Evolutionary conservation across 2,329 filamentous ascomycete species (phyloP).

Genomic region (Xylaria polymorpha): DNA sequence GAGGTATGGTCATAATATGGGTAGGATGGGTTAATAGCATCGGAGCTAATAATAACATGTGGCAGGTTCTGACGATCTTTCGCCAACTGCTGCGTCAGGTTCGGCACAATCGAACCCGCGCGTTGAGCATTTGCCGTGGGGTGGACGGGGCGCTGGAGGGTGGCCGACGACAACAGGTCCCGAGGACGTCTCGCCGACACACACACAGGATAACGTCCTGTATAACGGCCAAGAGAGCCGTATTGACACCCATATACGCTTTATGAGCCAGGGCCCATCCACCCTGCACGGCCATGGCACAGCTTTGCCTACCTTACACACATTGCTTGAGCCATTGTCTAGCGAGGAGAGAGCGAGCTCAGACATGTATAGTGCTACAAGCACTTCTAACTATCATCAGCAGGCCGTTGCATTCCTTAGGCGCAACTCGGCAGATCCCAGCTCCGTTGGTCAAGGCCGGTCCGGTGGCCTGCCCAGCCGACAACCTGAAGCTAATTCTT

Average conservation of each 20-base stretch:
- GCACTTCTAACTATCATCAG: conserved; percentile 33
- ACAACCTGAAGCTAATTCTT: conserved; percentile 39
- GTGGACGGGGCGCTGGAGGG: conserved; percentile 51
- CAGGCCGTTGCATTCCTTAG: conserved; percentile 39
- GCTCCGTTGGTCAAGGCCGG: conserved; percentile 36
- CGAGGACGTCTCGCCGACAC: conserved; percentile 68
- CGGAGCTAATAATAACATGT: conserved; percentile 39
- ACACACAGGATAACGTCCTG: conserved; percentile 62
- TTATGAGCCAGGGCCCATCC: conserved; percentile 57
- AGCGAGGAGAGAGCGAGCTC: conserved; percentile 40
- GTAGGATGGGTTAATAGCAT: neutral
- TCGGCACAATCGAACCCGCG: conserved; percentile 76
- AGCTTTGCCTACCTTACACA: neutral
- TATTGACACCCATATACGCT: conserved; percentile 57
- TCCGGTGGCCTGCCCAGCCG: conserved; percentile 38
- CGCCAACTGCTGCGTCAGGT: conserved; percentile 69
- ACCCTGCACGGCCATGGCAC: conserved; percentile 52
- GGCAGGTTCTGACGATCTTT: conserved; percentile 54
- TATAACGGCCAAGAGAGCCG: conserved; percentile 59
- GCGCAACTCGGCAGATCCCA: conserved; percentile 47
- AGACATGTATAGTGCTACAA: conserved; percentile 36
- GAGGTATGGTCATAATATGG: conserved; percentile 57
- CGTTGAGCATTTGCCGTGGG: conserved; percentile 75
- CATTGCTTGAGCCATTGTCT: neutral
- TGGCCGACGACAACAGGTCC: conserved; percentile 64